Conservation (phyloP, 768 basidiomycete genomes). For the Amanita rubescens region DNA sequence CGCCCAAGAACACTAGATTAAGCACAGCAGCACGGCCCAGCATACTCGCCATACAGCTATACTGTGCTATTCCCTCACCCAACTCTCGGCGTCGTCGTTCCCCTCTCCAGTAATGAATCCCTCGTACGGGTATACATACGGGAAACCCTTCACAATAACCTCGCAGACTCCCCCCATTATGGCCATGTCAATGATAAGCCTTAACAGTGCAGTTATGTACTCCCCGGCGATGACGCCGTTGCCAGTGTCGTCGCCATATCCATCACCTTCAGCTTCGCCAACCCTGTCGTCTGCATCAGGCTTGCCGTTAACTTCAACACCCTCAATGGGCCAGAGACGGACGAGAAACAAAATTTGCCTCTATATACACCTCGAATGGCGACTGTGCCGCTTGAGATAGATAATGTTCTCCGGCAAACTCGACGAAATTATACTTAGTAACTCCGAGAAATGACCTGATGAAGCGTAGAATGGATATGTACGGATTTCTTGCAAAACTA, state of each 20-base stretch:
- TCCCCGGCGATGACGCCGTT: neutral
- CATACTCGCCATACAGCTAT: constrained; percentile 1
- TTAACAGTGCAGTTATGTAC: neutral
- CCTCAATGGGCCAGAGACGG: neutral
- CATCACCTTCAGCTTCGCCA: neutral
- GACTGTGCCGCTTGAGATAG: constrained; percentile 2
- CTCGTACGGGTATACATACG: neutral
- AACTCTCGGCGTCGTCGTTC: neutral
- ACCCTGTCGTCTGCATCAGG: neutral
- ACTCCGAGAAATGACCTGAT: neutral
- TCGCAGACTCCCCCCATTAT: neutral
- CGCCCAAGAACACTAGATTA: too few relatives aligned
- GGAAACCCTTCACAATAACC: neutral
- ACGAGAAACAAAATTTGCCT: neutral
- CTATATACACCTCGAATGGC: neutral
- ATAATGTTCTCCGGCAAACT: too few relatives aligned
- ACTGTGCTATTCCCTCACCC: neutral
- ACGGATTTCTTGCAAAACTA: neutral
- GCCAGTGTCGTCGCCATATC: neutral
- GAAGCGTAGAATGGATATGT: neutral
- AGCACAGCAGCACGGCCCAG: too few relatives aligned
- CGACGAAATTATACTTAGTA: too few relatives aligned
- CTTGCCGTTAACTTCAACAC: neutral
- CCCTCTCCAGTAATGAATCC: neutral
- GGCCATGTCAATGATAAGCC: neutral